Base-by-base conservation (phyloP, 345 rosid genomes). In the Pistacia vera region DNA sequence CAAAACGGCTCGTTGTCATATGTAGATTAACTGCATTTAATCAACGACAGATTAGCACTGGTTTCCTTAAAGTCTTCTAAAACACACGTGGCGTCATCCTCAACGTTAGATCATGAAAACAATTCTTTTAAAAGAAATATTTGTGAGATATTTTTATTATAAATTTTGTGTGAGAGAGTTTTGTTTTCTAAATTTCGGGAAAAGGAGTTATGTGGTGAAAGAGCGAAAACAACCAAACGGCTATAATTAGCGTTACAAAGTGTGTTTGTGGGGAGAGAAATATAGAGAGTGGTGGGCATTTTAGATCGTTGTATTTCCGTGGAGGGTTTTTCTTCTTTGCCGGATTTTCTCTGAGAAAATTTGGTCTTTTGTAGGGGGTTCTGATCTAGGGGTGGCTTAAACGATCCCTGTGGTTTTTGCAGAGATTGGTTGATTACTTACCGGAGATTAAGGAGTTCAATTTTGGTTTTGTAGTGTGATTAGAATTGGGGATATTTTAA, bases 181-280 rank as follows among this genome's bases (percentile, higher is more conserved):
- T 61, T 66, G 59, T 65, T n/a, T 44, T 65, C 36, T 70, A 56
- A 71, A 28, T 8, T 77, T 61, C 35, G 55, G 65, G 55, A 56
- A 5, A 30, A 66, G 16, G 66, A 75, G 62, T 35, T 69, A 44
- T 79, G 78, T 52, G 82, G 85, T 78, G 86, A 74, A 64, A 80
- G 85, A 74, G 85, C 81, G 82, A 81, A 78, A 83, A 71, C 82
- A 78, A 83, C 86, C 81, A 81, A 89, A 87, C 92, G 92, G 93
- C 97, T 89, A 86, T 87, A 81, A 88, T 88, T 83, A 82, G 75
- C 84, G 83, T 80, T 76, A 76, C 79, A 77, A 82, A 70, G 61
- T 44, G 71, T 71, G 63, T 25, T 75, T 55, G 56, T 61, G 35
- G 59, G 56, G 73, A 41, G 68, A 46, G 14, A 38, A 52, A 60